Evolutionary conservation across 208 protist species (phyloP).

Genomic region (Crithidia bombi): DNA sequence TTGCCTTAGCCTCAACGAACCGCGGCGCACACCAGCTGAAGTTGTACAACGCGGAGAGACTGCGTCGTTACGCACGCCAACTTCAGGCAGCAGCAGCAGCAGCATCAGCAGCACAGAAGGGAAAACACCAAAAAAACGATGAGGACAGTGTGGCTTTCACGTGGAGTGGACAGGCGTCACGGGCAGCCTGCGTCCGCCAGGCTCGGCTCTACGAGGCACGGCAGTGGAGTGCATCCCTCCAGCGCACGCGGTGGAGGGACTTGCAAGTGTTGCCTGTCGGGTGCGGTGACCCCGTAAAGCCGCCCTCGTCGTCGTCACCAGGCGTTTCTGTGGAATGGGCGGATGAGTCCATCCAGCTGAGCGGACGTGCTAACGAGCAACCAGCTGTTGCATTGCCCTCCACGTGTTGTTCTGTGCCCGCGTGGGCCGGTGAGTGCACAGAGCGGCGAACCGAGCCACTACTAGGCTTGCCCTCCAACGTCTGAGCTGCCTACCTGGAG

Average conservation of each 20-base stretch:
- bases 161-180: background rate
- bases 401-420: background rate
- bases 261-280: too few species aligned
- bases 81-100: constrained; percentile 26
- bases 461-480: constrained; percentile 12
- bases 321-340: background rate
- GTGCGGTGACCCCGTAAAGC: too few species aligned
- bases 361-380: background rate
- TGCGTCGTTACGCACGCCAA: constrained; percentile 30
- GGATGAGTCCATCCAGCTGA: background rate
- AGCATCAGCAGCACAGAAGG: background rate
- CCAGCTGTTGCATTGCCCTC: background rate
- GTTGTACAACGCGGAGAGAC: constrained; percentile 25
- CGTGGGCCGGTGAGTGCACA: background rate
- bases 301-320: background rate
- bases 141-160: background rate
- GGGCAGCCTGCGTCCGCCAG: background rate
- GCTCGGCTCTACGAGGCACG: constrained; percentile 12
- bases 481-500: constrained; percentile 26
- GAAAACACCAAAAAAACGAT: background rate
- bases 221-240: constrained; percentile 42
- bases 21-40: constrained; percentile 32
- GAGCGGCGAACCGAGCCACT: constrained; percentile 10
- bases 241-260: constrained; percentile 18
- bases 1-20: constrained; percentile 37